phyloP scores from a whole-genome alignment of 1,284 basidiomycete species.

The Trametes pubescens region DNA sequence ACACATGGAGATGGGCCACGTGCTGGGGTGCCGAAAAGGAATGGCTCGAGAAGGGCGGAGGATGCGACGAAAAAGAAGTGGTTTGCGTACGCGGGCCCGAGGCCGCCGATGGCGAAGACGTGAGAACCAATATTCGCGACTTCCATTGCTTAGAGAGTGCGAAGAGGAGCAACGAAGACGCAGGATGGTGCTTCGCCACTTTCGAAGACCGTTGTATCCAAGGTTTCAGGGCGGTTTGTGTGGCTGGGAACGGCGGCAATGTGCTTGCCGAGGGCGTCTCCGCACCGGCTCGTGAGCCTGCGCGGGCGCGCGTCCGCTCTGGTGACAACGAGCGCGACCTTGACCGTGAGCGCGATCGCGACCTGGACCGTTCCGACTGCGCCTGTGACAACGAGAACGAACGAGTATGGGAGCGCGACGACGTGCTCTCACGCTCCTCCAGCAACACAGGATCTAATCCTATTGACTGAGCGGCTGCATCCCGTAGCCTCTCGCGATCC shows the following conservation, averaged over 20 bases:
- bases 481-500: constrained; percentile 74
- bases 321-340: constrained; percentile 27
- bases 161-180: constrained; percentile 71
- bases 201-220: constrained; percentile 59
- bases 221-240: constrained; percentile 54
- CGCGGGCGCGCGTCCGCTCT: constrained; percentile 26
- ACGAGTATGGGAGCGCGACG: constrained; percentile 27
- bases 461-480: constrained; percentile 77
- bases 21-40: constrained; percentile 41
- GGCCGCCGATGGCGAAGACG: constrained; percentile 44
- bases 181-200: constrained; percentile 70
- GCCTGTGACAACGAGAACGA: constrained; percentile 30
- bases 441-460: constrained; percentile 58
- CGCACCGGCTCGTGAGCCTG: constrained; percentile 26
- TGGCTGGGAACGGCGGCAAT: constrained; percentile 69
- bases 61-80: constrained; percentile 29
- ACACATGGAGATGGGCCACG: constrained; percentile 73
- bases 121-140: constrained; percentile 66
- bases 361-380: constrained; percentile 34
- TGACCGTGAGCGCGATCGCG: constrained; percentile 28
- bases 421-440: constrained; percentile 39
- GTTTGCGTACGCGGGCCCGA: constrained; percentile 45
- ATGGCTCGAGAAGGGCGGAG: constrained; percentile 22
- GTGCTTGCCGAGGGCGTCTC: constrained; percentile 40
- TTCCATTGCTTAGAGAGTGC: constrained; percentile 80